phyloP scores from a whole-genome alignment of 108 stramenopile genomes.

The Cyclotella atomus region DNA sequence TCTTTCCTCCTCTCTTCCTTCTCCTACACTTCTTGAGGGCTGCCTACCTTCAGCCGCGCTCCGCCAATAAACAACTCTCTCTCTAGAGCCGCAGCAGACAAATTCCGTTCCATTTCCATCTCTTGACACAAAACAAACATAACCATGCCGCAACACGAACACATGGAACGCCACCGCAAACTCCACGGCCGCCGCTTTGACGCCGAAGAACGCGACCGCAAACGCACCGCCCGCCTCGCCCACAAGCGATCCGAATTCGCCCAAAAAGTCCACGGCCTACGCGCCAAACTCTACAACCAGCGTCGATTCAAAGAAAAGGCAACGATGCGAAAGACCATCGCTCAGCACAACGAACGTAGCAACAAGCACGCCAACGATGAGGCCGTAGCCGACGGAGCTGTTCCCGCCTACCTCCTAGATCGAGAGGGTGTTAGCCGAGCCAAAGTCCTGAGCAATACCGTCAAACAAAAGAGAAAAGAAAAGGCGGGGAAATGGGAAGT shows the following conservation, averaged over 20 bases:
- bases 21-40: too few relatives aligned
- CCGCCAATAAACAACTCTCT: too few relatives aligned
- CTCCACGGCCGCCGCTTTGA: conserved; percentile 98
- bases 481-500: conserved; percentile 99
- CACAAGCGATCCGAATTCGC: conserved; percentile 96
- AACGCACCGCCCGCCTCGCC: conserved; percentile 95
- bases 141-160: conserved; percentile 99
- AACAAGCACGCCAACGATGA: conserved; percentile 97
- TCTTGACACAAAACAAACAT: not conserved
- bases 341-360: conserved; percentile 95
- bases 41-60: too few relatives aligned
- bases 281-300: conserved; percentile 97
- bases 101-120: not conserved
- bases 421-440: conserved; percentile 97
- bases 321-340: conserved; percentile 98
- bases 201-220: conserved; percentile 93
- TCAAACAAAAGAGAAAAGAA: conserved; percentile 99
- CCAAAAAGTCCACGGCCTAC: conserved; percentile 97
- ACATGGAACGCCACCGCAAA: conserved; percentile 99
- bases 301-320: conserved; percentile 99
- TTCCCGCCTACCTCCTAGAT: conserved; percentile 98
- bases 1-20: too few relatives aligned
- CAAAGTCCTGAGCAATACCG: conserved; percentile 97
- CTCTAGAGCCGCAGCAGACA: too few relatives aligned
- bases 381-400: conserved; percentile 94